These are phyloP conservation scores for Monosporascus sp. DNA, from an alignment of 2,329 filamentous ascomycete genomes.

Conservation along the genomic window DNA sequence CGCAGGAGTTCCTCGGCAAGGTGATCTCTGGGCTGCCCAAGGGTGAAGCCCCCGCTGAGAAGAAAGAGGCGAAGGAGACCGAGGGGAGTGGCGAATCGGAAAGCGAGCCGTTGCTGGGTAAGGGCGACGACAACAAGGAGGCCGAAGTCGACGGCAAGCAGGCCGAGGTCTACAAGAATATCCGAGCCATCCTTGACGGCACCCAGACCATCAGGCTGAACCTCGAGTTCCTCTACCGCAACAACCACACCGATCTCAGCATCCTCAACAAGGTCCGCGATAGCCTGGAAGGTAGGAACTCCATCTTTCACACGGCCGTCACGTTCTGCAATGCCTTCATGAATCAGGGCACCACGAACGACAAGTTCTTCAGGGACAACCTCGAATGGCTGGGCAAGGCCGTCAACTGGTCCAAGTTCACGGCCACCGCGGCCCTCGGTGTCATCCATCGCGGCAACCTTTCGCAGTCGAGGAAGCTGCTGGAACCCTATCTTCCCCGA, in stretches of 20 bases:
- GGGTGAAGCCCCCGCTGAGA: constrained; percentile 33
- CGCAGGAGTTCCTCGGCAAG: constrained; percentile 91
- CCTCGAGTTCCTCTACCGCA: constrained; percentile 92
- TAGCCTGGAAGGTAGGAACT: constrained; percentile 91
- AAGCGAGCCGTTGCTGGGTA: constrained; percentile 40
- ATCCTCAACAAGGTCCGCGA: constrained; percentile 96
- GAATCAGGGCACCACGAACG: constrained; percentile 96
- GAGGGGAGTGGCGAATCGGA: constrained; percentile 33
- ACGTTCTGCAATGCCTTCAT: constrained; percentile 99
- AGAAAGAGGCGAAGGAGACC: constrained; percentile 46
- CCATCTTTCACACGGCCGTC: constrained; percentile 96
- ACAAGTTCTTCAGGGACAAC: constrained; percentile 98
- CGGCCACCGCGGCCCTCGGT: constrained; percentile 89
- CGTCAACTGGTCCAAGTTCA: constrained; percentile 99
- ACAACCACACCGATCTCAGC: constrained; percentile 85
- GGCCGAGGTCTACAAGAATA: constrained; percentile 55
- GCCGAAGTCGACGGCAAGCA: constrained; percentile 43
- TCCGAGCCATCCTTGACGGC: constrained; percentile 70
- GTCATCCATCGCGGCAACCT: constrained; percentile 96
- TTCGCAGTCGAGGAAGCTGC: constrained; percentile 83
- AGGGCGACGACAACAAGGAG: constrained; percentile 41
- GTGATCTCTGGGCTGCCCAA: constrained; percentile 75
- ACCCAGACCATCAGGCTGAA: constrained; percentile 93
- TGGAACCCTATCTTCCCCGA: constrained; percentile 92
- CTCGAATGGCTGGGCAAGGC: constrained; percentile 97